Base-by-base conservation (phyloP, 352 stramenopile genomes). In the Globisporangium perplexum region DNA sequence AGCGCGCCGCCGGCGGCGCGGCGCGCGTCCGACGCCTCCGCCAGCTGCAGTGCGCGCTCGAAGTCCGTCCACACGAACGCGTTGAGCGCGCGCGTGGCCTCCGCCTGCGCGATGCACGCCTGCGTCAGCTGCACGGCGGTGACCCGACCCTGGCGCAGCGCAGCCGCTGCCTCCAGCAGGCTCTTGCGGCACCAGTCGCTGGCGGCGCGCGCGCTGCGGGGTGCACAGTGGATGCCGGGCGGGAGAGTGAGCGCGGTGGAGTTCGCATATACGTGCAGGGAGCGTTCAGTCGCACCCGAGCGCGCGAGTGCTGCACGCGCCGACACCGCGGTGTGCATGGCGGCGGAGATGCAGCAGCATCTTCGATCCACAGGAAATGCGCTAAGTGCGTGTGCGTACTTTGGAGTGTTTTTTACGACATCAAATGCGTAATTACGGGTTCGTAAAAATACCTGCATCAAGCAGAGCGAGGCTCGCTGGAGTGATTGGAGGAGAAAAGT, bases 21-120 rank as follows among this genome's bases (percentile, higher is more conserved):
- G 18, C 92, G 69, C 35, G 72, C 63, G 58, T 98, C 86, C 3
- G 90, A 97, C 61, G 81, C 77, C 50, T 66, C 50, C 0, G 94
- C 87, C 22, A 93, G 63, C 39, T 82, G 55, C 24, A 91, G 57
- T 15, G 83, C 77, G n/a, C 64, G 70, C 20, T 85, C 75, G 39
- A 79, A 88, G 47, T 90, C 80, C 43, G 77, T 87, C 8, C 50
- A 65, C 23, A 93, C 85, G 58, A 91, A 91, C 74, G 90, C 90
- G 63, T 95, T 95, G 46, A 91, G 69, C 35, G 53, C 42, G 11
- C 66, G 62, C n/a, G 80, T 90, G 12, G 64, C 64, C 39, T 92
- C 71, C 47, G 92, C 78, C 46, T 94, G 83, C 12, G 81, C 55
- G 31, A 91, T 88, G 58, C 83, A 94, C 20, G 63, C 69, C 54